phyloP scores from a whole-genome alignment of 495 filamentous ascomycete genomes.

The Daldinia loculata region DNA sequence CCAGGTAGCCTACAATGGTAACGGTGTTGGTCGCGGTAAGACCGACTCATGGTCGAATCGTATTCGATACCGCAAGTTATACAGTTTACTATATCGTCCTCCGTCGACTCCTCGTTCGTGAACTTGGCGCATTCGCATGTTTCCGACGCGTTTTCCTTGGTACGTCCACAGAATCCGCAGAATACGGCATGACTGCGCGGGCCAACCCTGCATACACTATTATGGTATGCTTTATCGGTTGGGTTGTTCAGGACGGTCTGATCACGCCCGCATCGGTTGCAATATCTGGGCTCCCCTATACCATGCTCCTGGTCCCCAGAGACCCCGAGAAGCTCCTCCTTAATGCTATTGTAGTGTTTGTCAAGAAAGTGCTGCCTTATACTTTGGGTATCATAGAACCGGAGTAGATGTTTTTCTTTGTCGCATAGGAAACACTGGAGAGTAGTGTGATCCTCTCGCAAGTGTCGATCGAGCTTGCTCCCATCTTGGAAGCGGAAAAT shows the following conservation, averaged over 20 bases:
- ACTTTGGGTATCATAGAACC: constrained; percentile 24
- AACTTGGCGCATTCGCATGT: not conserved
- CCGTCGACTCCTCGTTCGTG: not conserved
- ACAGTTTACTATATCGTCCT: not conserved
- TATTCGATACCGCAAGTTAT: constrained; percentile 16
- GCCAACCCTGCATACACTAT: constrained; percentile 22
- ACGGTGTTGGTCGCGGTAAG: constrained; percentile 17
- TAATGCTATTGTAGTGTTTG: constrained; percentile 39
- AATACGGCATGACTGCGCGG: not conserved
- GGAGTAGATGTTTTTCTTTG: constrained; percentile 27
- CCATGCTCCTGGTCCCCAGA: not conserved
- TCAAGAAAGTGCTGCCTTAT: constrained; percentile 47
- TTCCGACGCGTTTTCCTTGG: not conserved
- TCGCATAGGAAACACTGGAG: constrained; percentile 43
- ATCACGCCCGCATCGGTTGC: constrained; percentile 43
- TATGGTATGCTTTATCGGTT: constrained; percentile 39
- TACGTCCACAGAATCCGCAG: constrained; percentile 8
- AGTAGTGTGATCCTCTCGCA: constrained; percentile 37
- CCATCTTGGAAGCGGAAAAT: constrained; percentile 40
- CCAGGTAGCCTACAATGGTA: not conserved
- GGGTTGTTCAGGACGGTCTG: constrained; percentile 17
- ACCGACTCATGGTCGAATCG: constrained; percentile 6
- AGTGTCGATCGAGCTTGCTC: constrained; percentile 32
- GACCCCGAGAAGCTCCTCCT: not conserved
- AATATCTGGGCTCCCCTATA: constrained; percentile 23